Percentiles rank a stretch among this genome's conserved stretches.
Evolutionary conservation across 352 stramenopile species (phyloP).

Genomic region (Globisporangium cylindrosporum): DNA sequence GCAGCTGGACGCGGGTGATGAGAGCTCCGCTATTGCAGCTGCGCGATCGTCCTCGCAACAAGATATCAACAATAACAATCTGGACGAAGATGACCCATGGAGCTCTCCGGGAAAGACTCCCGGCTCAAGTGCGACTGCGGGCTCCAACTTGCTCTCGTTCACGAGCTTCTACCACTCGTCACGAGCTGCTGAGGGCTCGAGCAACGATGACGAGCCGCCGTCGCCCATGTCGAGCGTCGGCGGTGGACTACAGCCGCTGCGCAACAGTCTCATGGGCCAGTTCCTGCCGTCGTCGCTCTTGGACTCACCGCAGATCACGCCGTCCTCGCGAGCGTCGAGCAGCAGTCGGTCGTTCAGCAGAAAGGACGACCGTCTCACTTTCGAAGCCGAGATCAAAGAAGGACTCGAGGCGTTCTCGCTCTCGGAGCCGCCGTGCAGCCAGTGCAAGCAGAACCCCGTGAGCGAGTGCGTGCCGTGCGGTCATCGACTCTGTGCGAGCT

Average conservation of each 20-base stretch:
- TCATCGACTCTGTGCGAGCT: slow-evolving; percentile 16
- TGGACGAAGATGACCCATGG: slow-evolving; percentile 45
- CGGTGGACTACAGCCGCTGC: slow-evolving; percentile 42
- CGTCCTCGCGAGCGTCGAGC: slow-evolving; percentile 30
- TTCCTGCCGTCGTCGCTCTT: slow-evolving; percentile 76
- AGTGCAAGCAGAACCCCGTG: slow-evolving; percentile 19
- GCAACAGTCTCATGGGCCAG: slow-evolving; percentile 73
- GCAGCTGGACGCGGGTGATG: slow-evolving; percentile 22
- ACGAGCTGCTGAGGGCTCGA: slow-evolving; percentile 10
- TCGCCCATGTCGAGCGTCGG: slow-evolving; percentile 41
- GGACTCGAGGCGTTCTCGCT: slow-evolving; percentile 39
- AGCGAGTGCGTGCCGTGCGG: slow-evolving; percentile 19
- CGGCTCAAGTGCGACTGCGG: slow-evolving; percentile 16
- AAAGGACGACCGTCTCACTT: slow-evolving; percentile 18
- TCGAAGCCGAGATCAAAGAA: slow-evolving; percentile 33
- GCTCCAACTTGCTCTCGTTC: slow-evolving; percentile 42
- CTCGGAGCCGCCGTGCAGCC: slow-evolving; percentile 12
- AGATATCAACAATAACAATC: slow-evolving; percentile 17
- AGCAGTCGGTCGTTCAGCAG: slow-evolving; percentile 22
- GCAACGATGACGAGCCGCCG: slow-evolving; percentile 47
- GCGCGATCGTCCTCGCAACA: slow-evolving; percentile 1
- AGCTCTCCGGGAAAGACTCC: slow-evolving; percentile 37
- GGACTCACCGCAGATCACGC: slow-evolving; percentile 80
- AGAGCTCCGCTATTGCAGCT: slow-evolving; percentile 17
- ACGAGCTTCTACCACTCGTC: slow-evolving; percentile 63